Evolutionary conservation across 1,139 yeast genomes (phyloP).

Genomic region (Arxiozyma slooffiae): DNA sequence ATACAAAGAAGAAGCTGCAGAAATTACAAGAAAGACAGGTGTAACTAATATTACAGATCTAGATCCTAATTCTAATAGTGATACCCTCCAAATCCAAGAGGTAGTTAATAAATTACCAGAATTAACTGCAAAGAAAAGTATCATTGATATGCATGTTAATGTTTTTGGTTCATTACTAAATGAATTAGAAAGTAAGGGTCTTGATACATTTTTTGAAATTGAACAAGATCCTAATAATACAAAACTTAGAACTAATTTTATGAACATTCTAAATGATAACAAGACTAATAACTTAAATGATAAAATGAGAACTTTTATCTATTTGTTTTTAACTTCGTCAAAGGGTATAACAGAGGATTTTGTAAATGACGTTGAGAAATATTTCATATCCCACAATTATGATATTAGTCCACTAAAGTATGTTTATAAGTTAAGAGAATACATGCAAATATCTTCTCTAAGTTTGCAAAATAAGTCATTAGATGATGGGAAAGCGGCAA

Average conservation of each 20-base stretch:
- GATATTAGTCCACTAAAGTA: slow-evolving; percentile 60
- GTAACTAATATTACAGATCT: slow-evolving; percentile 59
- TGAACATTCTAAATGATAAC: slow-evolving; percentile 43
- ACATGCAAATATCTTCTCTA: slow-evolving; percentile 41
- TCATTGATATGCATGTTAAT: slow-evolving; percentile 95
- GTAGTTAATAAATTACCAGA: slow-evolving; percentile 92
- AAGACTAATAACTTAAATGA: slow-evolving; percentile 49
- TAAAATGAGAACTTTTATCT: slow-evolving; percentile 79
- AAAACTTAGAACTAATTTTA: slow-evolving; percentile 49
- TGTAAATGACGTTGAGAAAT: slow-evolving; percentile 53
- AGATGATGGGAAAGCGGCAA: slow-evolving; percentile 26
- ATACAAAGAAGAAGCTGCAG: slow-evolving; percentile 81
- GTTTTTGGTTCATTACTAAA: slow-evolving; percentile 76
- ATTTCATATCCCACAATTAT: slow-evolving; percentile 48
- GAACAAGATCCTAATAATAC: slow-evolving; percentile 69
- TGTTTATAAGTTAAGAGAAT: slow-evolving; percentile 71
- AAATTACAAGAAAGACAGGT: slow-evolving; percentile 72
- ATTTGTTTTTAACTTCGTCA: slow-evolving; percentile 43
- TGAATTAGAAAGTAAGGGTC: slow-evolving; percentile 72
- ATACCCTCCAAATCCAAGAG: slow-evolving; percentile 70
- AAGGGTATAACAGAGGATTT: slow-evolving; percentile 55
- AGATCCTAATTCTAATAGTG: slow-evolving; percentile 52
- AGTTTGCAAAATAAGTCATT: slow-evolving; percentile 28
- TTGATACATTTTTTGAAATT: slow-evolving; percentile 86
- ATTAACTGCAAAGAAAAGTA: slow-evolving; percentile 74